Evolutionary conservation across 352 stramenopile species (phyloP).

Genomic region (Globisporangium paroecandrum): DNA sequence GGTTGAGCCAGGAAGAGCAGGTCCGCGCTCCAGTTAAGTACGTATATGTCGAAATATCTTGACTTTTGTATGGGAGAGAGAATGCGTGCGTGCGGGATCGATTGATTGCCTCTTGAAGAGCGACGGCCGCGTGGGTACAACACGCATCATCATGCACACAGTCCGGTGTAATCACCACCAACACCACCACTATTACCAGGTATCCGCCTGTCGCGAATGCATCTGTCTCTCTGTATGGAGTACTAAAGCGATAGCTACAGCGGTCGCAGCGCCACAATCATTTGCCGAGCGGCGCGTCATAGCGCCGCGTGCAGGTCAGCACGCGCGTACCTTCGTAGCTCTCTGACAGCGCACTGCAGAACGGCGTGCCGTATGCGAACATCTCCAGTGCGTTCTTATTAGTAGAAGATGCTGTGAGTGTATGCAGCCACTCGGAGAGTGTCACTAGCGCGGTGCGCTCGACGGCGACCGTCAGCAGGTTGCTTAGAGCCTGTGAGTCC

Average conservation of each 20-base stretch:
- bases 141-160: slow-evolving; percentile 1
- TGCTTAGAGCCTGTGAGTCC: background rate
- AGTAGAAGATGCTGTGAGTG: background rate
- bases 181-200: background rate
- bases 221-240: background rate
- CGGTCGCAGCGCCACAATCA: background rate
- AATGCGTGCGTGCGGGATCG: background rate
- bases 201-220: background rate
- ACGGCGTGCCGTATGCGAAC: background rate
- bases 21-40: background rate
- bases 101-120: background rate
- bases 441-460: background rate
- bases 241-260: background rate
- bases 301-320: background rate
- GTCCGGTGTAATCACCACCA: background rate
- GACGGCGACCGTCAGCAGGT: background rate
- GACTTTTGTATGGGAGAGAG: background rate
- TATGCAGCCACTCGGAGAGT: background rate
- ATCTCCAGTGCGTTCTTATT: background rate
- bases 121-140: background rate
- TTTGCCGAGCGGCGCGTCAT: background rate
- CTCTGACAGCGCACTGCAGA: background rate
- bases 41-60: background rate
- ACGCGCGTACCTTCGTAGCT: background rate
- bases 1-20: background rate